Percentiles rank a stretch among this genome's conserved stretches.
phyloP scores from a whole-genome alignment of 441 rosid species.

The Gossypium trilobum region DNA sequence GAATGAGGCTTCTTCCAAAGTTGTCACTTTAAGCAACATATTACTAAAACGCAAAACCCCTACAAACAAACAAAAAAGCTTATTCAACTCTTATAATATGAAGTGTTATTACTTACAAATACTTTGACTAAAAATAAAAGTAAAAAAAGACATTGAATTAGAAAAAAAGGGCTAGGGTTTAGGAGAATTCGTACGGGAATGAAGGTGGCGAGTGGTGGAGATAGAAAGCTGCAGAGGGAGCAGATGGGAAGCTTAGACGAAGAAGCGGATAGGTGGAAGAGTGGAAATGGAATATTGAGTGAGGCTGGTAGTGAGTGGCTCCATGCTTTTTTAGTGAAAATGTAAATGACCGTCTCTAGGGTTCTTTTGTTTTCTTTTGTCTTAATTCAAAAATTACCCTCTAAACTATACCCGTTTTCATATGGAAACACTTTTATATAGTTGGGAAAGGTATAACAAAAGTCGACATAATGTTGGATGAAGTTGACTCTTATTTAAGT shows the following conservation, averaged over 20 bases:
- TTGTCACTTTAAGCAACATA: constrained; percentile 39
- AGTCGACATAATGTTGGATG: too few relatives aligned
- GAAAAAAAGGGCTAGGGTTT: constrained; percentile 17
- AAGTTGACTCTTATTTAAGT: too few relatives aligned
- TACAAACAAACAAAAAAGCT: not conserved
- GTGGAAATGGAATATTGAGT: not conserved
- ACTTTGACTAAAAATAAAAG: not conserved
- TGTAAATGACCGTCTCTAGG: not conserved
- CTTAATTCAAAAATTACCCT: too few relatives aligned
- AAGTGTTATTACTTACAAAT: not conserved
- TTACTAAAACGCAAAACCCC: constrained; percentile 24
- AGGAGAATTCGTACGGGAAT: constrained; percentile 30
- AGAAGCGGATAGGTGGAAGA: not conserved
- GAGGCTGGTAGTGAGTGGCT: constrained; percentile 26
- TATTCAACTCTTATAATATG: not conserved
- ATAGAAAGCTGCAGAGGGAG: constrained; percentile 12
- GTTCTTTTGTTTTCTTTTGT: not conserved
- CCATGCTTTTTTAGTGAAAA: constrained; percentile 19
- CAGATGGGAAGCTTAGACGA: constrained; percentile 13
- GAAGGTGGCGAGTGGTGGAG: constrained; percentile 7
- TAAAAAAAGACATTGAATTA: not conserved
- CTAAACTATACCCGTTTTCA: too few relatives aligned
- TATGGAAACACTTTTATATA: too few relatives aligned
- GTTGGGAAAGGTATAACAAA: too few relatives aligned
- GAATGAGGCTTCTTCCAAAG: constrained; percentile 41